Conservation (phyloP, 345 rosid genomes). For the sweet orange (Citrus sinensis) region DVS_A1.0 CM039162.1:30446001-30446500, state of each 20-base stretch:
- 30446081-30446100: conserved; percentile 10
- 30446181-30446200: conserved; percentile 10
- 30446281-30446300: not conserved
- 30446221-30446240: not conserved
- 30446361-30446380: not conserved
- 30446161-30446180: not conserved
- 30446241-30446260: not conserved
- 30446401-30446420: not conserved
- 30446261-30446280: not conserved
- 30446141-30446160: conserved; percentile 17
- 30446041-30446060: conserved; percentile 38
- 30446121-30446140: conserved; percentile 13
- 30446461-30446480: not conserved
- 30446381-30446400: not conserved
- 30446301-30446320: too few species aligned
- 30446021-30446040: conserved; percentile 20
- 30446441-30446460: not conserved
- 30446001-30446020: conserved; percentile 55
- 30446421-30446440: not conserved
- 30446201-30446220: not conserved
- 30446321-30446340: not conserved
- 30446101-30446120: conserved; percentile 18
- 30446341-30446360: not conserved
- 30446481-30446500: not conserved
- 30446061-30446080: conserved; percentile 12